A percentile compares a stretch with the other conserved stretches of the same genome.
Conservation (phyloP, 2,329 filamentous ascomycete genomes). For the Aspergillaceae sp. region DNA sequence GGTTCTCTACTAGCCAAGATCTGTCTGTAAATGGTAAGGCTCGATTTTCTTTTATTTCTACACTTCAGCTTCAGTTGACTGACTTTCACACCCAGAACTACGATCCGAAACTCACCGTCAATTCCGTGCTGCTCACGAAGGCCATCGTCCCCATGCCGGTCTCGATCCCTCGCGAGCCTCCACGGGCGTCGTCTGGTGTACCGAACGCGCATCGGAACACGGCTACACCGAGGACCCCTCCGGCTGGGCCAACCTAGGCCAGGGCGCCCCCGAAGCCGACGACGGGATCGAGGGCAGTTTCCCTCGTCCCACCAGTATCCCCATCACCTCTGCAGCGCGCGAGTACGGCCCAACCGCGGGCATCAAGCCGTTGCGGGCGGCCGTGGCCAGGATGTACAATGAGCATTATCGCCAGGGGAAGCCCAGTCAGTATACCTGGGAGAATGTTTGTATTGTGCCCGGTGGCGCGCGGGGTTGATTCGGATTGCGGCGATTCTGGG, state of each 20-base stretch:
- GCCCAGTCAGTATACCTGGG: conserved; percentile 85
- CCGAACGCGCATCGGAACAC: conserved; percentile 68
- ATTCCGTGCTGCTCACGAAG: conserved; percentile 83
- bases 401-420: conserved; percentile 83
- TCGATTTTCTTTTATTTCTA: conserved; percentile 3
- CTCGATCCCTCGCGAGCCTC: conserved; percentile 80
- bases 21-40: conserved; percentile 39
- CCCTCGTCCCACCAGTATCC: conserved; percentile 66
- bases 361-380: conserved; percentile 81
- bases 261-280: conserved; percentile 89
- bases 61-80: not conserved
- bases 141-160: conserved; percentile 82
- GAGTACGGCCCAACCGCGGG: conserved; percentile 93
- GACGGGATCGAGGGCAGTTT: conserved; percentile 89
- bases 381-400: conserved; percentile 88
- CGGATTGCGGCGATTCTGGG: conserved; percentile 89
- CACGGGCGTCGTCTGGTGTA: conserved; percentile 82
- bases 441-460: conserved; percentile 94
- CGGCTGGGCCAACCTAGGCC: conserved; percentile 85
- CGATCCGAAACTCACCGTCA: conserved; percentile 78
- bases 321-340: conserved; percentile 66
- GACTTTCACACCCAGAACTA: conserved; percentile 49
- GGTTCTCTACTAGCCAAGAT: conserved; percentile 37
- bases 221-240: conserved; percentile 77
- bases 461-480: conserved; percentile 89